Evolutionary conservation across 495 filamentous ascomycete genomes (phyloP).

Genomic region (Aspergillus nanangensis): DNA sequence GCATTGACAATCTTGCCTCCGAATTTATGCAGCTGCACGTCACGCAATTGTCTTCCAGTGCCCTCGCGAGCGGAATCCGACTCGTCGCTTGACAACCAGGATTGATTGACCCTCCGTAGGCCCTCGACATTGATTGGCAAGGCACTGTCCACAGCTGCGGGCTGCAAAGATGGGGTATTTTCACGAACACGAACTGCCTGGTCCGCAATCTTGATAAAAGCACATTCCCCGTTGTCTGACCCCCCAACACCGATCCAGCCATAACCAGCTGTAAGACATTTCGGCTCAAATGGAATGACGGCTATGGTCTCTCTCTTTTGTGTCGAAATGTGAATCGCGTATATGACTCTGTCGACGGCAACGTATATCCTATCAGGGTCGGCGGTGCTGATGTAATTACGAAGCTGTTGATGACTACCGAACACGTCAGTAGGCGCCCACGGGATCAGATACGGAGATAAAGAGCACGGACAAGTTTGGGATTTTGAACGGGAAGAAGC

Average conservation of each 20-base stretch:
- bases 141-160: slow-evolving; percentile 56
- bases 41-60: slow-evolving; percentile 32
- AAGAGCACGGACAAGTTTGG: slow-evolving; percentile 59
- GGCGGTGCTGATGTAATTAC: slow-evolving; percentile 81
- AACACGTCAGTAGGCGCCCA: slow-evolving; percentile 10
- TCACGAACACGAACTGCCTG: slow-evolving; percentile 21
- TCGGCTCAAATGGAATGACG: slow-evolving; percentile 72
- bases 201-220: slow-evolving; percentile 62
- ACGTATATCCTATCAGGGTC: slow-evolving; percentile 77
- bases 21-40: slow-evolving; percentile 48
- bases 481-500: slow-evolving; percentile 72
- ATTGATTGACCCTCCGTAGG: slow-evolving; percentile 23
- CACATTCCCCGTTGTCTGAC: slow-evolving; percentile 73
- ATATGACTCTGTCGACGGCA: slow-evolving; percentile 68
- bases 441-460: not conserved
- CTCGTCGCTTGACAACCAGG: slow-evolving; percentile 17
- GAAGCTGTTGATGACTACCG: slow-evolving; percentile 83
- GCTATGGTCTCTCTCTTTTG: slow-evolving; percentile 72
- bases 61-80: slow-evolving; percentile 26
- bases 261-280: slow-evolving; percentile 77
- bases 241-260: slow-evolving; percentile 92
- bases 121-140: slow-evolving; percentile 54
- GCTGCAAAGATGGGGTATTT: slow-evolving; percentile 18
- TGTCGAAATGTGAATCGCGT: slow-evolving; percentile 65
- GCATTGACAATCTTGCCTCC: slow-evolving; percentile 65